Conservation (phyloP, 2,329 filamentous ascomycete genomes). For the Albophoma yamanashiensis region DNA sequence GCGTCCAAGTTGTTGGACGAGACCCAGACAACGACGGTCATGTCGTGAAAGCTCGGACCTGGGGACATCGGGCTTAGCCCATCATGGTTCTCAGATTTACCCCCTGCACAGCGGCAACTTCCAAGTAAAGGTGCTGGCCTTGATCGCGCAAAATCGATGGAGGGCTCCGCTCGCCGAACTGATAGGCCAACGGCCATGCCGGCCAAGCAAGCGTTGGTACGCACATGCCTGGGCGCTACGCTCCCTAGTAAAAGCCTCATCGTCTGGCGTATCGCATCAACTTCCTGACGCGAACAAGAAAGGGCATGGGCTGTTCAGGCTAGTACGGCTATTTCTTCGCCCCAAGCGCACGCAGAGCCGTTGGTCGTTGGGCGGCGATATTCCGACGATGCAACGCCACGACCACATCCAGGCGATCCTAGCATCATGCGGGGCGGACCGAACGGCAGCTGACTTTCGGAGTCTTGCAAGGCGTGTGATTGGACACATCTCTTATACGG, state of each 20-base stretch:
- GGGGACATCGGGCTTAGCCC: not conserved
- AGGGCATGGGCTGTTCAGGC: not conserved
- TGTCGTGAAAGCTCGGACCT: not conserved
- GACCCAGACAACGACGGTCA: not conserved
- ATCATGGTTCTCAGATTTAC: not conserved
- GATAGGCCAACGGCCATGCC: not conserved
- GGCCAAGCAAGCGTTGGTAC: not conserved
- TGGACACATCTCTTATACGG: not conserved
- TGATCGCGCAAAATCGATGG: not conserved
- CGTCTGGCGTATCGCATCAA: not conserved
- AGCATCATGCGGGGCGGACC: not conserved
- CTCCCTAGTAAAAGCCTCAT: not conserved
- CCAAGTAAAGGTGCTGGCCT: not conserved
- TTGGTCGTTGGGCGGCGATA: not conserved
- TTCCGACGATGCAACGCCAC: not conserved
- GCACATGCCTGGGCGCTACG: not conserved
- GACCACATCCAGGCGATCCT: not conserved
- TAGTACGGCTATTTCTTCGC: not conserved
- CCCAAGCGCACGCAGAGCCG: not conserved
- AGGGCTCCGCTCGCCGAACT: not conserved
- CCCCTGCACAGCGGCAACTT: not conserved
- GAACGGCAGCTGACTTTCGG: not conserved
- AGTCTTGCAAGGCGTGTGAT: not conserved
- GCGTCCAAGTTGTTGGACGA: not conserved
- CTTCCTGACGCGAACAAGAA: not conserved